Evolutionary conservation across 352 stramenopile species (phyloP), one percentile per base, ranked within the genome.

Genomic region (Globisporangium barbulae): DNA sequence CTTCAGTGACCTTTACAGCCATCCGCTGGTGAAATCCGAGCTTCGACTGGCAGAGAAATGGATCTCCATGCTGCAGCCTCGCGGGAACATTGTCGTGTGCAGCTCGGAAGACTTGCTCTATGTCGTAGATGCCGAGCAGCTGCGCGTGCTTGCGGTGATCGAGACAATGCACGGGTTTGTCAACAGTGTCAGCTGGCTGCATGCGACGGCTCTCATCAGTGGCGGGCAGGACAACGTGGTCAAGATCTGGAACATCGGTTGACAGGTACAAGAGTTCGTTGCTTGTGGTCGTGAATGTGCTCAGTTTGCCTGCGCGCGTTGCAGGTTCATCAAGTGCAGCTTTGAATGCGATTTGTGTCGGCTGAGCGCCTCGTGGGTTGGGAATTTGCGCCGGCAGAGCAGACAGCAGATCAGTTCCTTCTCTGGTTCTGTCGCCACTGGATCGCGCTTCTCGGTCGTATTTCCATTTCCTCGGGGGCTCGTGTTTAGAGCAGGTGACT

Each of bases 301-400:
- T 74, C 31, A 63, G 17, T 39, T 19, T 15, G 53, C 22, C 55
- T 25, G n/a, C 15, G 13, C 15, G 30, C 28, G 37, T 31, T 56
- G 42, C 17, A 87, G 5, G 54, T 91, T 91, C 1, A 59, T 53
- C 22, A 64, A 22, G 53, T 92, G 83, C 13, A 94, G 71, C 22
- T 69, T 70, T 0, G 85, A 94, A 5, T 79, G 41, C 8, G 69
- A 33, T 62, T 91, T 67, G 63, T 94, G 85, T 1, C 80, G 82
- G 17, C 33, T 13, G 8, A 91, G 72, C 4, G 76, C 76, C 15
- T 67, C 71, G 2, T 42, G 12, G 19, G 54, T 75, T n/a, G 69
- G 63, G 45, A 94, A 94, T 53, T 90, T 90, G 25, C 85, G 82
- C 0, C 82, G 75, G 49, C 85, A 94, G 10, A 93, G 48, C 54